Conservation (phyloP, 1,284 basidiomycete genomes). For the Apiotrichum sp. region DNA sequence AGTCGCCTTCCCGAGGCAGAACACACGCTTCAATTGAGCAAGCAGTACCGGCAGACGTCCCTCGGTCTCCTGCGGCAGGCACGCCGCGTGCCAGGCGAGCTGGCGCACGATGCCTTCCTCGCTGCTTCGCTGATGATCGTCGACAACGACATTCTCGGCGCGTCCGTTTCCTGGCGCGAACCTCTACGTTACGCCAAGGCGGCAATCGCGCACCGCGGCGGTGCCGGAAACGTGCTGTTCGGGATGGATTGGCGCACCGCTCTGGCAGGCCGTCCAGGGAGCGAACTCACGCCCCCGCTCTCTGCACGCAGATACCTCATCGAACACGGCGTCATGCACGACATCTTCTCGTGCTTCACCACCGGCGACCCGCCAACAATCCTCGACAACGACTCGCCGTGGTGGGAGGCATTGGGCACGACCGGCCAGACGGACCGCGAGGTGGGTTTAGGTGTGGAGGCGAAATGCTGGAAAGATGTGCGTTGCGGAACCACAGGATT, state of each 20-base stretch:
- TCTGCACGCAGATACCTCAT: slow-evolving; percentile 21
- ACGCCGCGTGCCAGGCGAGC: slow-evolving; percentile 17
- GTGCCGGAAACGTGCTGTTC: slow-evolving; percentile 27
- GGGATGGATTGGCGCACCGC: slow-evolving; percentile 14
- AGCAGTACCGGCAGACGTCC: slow-evolving; percentile 22
- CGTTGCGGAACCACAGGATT: no score
- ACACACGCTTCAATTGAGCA: slow-evolving; percentile 18
- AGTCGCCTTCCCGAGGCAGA: slow-evolving; percentile 5
- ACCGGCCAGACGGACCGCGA: slow-evolving; percentile 17
- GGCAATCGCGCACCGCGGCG: slow-evolving; percentile 27
- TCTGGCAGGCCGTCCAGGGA: slow-evolving; percentile 1
- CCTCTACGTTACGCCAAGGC: slow-evolving; percentile 23
- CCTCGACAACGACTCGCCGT: slow-evolving; percentile 21
- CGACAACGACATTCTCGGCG: slow-evolving; percentile 30
- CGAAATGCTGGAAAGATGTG: no score
- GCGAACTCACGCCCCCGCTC: neutral
- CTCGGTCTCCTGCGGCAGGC: slow-evolving; percentile 28
- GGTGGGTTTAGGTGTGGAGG: slow-evolving; percentile 3
- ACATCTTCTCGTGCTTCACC: slow-evolving; percentile 23
- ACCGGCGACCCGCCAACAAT: slow-evolving; percentile 21
- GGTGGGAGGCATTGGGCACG: slow-evolving; percentile 27
- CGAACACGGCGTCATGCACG: slow-evolving; percentile 28
- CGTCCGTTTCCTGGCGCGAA: slow-evolving; percentile 31
- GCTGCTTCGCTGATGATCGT: slow-evolving; percentile 24
- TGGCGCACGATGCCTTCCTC: slow-evolving; percentile 30